Base-by-base conservation (phyloP, 2,329 filamentous ascomycete genomes). In the Tolypocladium amazonense region DNA sequence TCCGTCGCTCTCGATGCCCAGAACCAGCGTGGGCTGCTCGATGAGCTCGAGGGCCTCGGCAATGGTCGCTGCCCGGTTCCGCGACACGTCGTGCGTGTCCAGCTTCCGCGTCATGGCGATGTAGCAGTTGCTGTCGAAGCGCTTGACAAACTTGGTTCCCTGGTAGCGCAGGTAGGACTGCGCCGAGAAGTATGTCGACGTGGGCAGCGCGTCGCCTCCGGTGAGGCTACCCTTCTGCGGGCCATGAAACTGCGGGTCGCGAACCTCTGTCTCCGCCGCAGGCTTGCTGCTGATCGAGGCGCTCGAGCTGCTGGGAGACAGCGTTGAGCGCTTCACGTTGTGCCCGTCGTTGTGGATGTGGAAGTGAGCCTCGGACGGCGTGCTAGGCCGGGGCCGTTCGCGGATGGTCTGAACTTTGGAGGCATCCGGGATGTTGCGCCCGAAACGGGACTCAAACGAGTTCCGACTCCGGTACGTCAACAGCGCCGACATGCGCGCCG, bases 101-200 rank as follows among this genome's bases (percentile, higher is more conserved):
- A 99, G 84, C 75, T 99, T 99, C 68, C 94, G 88, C 5, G 94
- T 97, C 74, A 99, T 97, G 65, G 94, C 92, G 66, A 99, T 97
- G 77, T 99, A 99, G 77, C 94, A 99, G 73, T 99, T 99, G 68
- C 92, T 90, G 74, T 99, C 94, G 73, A 97, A 99, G 12, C 94
- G 89, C 73, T 90, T 92, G 67, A 97, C 94, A 68, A 99, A 99
- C 74, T 99, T 99, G 67, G 88, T 84, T 59, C 92, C 93, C 75
- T 99, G 94, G 74, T 99, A 99, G 25, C 94, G 89, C 52, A 99
- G 83, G 74, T 99, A 99, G 0, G 92, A 97, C 73, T 99, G 94
- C 0, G 94, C 94, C 0, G 94, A 97, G 75, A 97, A 99, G 75
- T 97, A 97, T n/a, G 90, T 94, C 9, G 87, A 86, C 0, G 85